phyloP scores from a whole-genome alignment of 441 rosid genomes.

The Syzygium malaccense region DNA sequence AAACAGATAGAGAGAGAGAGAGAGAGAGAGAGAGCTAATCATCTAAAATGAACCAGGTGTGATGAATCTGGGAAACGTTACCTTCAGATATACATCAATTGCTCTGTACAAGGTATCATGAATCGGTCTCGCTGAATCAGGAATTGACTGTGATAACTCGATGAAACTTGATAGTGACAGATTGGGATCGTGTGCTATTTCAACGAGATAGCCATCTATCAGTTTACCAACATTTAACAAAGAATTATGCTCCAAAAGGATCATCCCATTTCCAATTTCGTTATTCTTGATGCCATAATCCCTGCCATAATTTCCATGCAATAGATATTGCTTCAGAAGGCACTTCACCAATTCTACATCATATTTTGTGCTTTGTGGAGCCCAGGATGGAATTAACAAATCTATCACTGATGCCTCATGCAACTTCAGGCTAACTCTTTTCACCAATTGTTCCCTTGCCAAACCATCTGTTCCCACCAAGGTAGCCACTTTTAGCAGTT shows the following conservation, averaged over 20 bases:
- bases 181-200: conserved; percentile 42
- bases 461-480: conserved; percentile 53
- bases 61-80: conserved; percentile 10
- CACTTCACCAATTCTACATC: conserved; percentile 64
- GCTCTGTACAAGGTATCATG: conserved; percentile 90
- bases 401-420: conserved; percentile 74
- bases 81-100: conserved; percentile 77
- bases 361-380: conserved; percentile 41
- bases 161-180: conserved; percentile 46
- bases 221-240: conserved; percentile 61
- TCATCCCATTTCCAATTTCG: conserved; percentile 23
- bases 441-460: conserved; percentile 42
- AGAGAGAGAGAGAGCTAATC: neutral
- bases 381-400: conserved; percentile 45
- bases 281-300: conserved; percentile 27
- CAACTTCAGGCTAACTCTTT: conserved; percentile 56
- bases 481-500: conserved; percentile 64
- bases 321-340: conserved; percentile 42
- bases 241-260: conserved; percentile 36
- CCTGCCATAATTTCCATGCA: conserved; percentile 26
- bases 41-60: neutral
- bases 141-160: conserved; percentile 50
- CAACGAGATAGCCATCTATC: conserved; percentile 63
- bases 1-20: neutral
- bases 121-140: conserved; percentile 64